These are phyloP conservation scores for Ashbya aceris DNA, from an alignment of 1,139 yeast genomes.

Conservation along the genomic window DNA sequence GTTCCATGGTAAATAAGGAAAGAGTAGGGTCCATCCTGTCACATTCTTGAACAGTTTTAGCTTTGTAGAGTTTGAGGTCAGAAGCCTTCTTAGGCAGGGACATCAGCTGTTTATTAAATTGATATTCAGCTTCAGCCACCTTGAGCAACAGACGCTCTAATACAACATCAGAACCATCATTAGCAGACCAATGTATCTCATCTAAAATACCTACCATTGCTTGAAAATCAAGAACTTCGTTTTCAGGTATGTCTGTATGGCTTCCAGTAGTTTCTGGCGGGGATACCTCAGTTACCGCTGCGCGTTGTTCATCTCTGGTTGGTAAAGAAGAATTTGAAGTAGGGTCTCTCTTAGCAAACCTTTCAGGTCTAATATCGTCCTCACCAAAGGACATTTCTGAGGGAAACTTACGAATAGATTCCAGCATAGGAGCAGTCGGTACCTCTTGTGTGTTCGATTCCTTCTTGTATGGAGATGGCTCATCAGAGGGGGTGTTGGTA, in stretches of 20 bases:
- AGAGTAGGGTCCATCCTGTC: constrained; percentile 50
- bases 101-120: constrained; percentile 37
- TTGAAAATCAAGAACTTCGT: constrained; percentile 18
- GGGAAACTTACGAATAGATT: no score
- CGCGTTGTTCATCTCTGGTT: no score
- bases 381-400: no score
- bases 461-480: not conserved
- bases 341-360: constrained; percentile 7
- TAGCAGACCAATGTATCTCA: constrained; percentile 63
- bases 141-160: constrained; percentile 49
- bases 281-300: no score
- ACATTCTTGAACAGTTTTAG: constrained; percentile 45
- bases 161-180: constrained; percentile 51
- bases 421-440: not conserved
- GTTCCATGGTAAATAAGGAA: constrained; percentile 48
- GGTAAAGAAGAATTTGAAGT: constrained; percentile 15
- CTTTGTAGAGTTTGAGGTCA: constrained; percentile 37
- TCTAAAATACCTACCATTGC: constrained; percentile 44
- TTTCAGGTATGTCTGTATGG: not conserved
- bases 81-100: constrained; percentile 33
- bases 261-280: no score
- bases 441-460: not conserved
- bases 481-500: not conserved
- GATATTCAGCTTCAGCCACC: constrained; percentile 40
- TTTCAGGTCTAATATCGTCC: no score